Conservation (phyloP, 805 yeast genomes). For the Wickerhamomyces queroliae region DNA sequence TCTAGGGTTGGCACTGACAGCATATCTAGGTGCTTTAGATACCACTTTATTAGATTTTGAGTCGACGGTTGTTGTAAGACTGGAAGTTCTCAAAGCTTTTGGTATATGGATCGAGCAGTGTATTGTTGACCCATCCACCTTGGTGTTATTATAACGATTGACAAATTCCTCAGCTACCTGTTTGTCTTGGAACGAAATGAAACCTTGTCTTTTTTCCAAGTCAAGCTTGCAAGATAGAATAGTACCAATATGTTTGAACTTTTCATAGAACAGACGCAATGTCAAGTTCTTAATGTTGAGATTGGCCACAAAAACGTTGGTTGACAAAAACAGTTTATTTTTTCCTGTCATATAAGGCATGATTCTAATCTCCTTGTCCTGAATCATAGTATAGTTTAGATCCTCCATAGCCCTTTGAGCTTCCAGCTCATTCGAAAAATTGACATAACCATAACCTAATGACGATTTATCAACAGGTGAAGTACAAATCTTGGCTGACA, state of each 20-base stretch:
- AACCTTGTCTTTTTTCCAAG: conserved; percentile 32
- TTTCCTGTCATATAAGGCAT: conserved; percentile 50
- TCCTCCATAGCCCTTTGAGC: conserved; percentile 53
- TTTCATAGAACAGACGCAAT: conserved; percentile 41
- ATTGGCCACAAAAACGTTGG: conserved; percentile 45
- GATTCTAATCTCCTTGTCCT: conserved; percentile 42
- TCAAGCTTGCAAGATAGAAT: conserved; percentile 37
- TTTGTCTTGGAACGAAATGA: conserved; percentile 30
- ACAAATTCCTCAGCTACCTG: conserved; percentile 30
- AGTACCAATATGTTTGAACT: conserved; percentile 42
- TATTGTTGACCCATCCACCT: conserved; percentile 25
- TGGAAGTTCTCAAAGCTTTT: conserved; percentile 8
- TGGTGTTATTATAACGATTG: conserved; percentile 21
- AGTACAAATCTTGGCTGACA: conserved; percentile 56
- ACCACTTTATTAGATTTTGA: background rate
- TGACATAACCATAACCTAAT: conserved; percentile 70
- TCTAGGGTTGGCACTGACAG: background rate
- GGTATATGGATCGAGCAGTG: conserved; percentile 37
- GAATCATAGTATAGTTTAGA: conserved; percentile 42
- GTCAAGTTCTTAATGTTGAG: conserved; percentile 28
- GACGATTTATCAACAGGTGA: conserved; percentile 49
- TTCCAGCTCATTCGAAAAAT: conserved; percentile 43
- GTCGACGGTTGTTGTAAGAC: background rate
- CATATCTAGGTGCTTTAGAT: conserved; percentile 2
- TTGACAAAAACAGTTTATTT: conserved; percentile 33